These are phyloP conservation scores for Mycena rosella DNA, from an alignment of 768 basidiomycete genomes.

Conservation along the genomic window DNA sequence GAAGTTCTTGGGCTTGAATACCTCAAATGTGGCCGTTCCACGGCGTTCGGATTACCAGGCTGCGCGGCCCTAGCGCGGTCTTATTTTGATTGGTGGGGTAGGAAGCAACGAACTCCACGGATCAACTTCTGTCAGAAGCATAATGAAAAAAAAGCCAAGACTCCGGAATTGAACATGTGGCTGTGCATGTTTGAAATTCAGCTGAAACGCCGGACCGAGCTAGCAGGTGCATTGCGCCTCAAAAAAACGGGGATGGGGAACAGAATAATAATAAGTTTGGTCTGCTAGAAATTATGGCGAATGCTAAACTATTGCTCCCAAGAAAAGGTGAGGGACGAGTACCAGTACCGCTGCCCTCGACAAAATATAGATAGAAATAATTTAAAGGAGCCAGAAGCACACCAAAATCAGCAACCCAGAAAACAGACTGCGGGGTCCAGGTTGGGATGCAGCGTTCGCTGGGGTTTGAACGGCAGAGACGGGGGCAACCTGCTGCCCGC, in stretches of 20 bases:
- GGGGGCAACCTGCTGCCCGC: conserved; percentile 44
- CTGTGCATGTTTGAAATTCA: no score
- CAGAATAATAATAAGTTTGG: no score
- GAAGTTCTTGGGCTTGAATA: no score
- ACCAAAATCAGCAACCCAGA: neutral
- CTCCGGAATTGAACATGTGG: neutral
- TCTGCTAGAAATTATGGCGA: no score
- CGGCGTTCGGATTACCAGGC: no score
- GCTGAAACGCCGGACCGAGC: no score
- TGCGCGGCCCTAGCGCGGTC: no score
- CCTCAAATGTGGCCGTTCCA: no score
- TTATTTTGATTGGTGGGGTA: neutral
- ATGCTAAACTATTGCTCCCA: neutral
- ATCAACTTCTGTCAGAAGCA: neutral
- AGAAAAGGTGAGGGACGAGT: neutral
- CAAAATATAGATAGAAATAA: conserved; percentile 18
- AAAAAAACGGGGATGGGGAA: no score
- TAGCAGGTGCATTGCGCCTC: no score
- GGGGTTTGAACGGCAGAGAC: neutral
- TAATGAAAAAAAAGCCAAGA: no score
- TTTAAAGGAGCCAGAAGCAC: conserved; percentile 17
- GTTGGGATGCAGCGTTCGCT: neutral
- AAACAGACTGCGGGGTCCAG: neutral
- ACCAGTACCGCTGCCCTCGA: neutral
- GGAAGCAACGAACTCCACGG: neutral